A percentile compares a stretch with the other conserved stretches of the same genome.
These are phyloP conservation scores for Fomitopsis betulina DNA, from an alignment of 1,284 basidiomycete species.

Conservation along the genomic window DNA sequence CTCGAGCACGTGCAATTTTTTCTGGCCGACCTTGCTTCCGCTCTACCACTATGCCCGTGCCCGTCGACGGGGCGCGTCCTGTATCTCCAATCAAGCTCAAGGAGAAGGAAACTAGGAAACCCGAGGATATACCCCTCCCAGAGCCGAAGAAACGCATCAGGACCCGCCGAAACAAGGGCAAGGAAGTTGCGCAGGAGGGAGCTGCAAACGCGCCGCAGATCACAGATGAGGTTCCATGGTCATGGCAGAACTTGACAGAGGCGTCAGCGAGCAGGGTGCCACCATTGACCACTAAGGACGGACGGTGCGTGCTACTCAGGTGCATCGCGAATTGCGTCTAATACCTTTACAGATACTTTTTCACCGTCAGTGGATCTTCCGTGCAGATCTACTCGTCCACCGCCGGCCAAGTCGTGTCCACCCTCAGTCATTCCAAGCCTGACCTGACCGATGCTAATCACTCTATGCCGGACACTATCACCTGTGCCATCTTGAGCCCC, in stretches of 20 bases:
- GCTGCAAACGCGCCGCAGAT: conserved; percentile 17
- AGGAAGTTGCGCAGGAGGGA: conserved; percentile 19
- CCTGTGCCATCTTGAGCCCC: conserved; percentile 77
- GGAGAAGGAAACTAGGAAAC: conserved; percentile 7
- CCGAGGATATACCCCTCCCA: conserved; percentile 14
- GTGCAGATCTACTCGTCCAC: conserved; percentile 80
- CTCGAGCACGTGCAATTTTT: conserved; percentile 29
- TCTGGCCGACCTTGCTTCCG: conserved; percentile 13
- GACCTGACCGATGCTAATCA: conserved; percentile 37
- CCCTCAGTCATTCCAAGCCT: conserved; percentile 49
- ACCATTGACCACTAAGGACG: conserved; percentile 82
- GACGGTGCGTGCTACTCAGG: conserved; percentile 53
- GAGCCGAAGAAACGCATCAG: conserved; percentile 14
- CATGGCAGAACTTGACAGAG: conserved; percentile 72
- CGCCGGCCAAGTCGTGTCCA: conserved; percentile 79
- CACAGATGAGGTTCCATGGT: conserved; percentile 44
- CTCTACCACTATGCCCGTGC: conserved; percentile 25
- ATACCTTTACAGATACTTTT: conserved; percentile 69
- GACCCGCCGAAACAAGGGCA: conserved; percentile 17
- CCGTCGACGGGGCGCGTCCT: conserved; percentile 24
- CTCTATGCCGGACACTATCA: conserved; percentile 46
- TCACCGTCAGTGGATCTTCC: conserved; percentile 71
- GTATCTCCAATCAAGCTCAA: conserved; percentile 21
- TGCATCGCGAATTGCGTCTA: conserved; percentile 6
- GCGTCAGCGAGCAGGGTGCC: conserved; percentile 61